A percentile compares a stretch with the other conserved stretches of the same genome.
These are phyloP conservation scores for Colletotrichum camelliae DNA, from an alignment of 2,329 filamentous ascomycete genomes.

Conservation along the genomic window DNA sequence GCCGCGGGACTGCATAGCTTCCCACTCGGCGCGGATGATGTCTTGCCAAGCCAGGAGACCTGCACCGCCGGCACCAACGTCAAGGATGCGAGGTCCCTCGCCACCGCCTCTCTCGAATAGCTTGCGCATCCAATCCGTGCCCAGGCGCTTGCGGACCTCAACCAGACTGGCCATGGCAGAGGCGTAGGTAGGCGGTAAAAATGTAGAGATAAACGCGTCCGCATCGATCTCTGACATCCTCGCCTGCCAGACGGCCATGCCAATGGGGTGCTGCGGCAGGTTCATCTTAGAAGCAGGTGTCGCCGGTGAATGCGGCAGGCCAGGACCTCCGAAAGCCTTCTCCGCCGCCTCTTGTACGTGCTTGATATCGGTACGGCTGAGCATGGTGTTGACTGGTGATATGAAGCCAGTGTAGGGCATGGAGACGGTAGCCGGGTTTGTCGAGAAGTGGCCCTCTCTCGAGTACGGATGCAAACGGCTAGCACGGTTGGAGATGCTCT, in stretches of 20 bases:
- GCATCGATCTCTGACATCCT: conserved; percentile 78
- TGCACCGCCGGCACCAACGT: conserved; percentile 77
- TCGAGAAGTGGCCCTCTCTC: conserved; percentile 73
- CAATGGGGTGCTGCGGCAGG: conserved; percentile 68
- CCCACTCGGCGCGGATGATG: conserved; percentile 82
- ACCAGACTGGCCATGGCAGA: conserved; percentile 71
- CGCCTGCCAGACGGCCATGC: conserved; percentile 66
- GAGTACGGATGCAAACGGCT: conserved; percentile 78
- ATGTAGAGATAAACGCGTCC: conserved; percentile 72
- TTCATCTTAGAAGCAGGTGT: conserved; percentile 66
- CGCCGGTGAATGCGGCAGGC: conserved; percentile 77
- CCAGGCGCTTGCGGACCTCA: conserved; percentile 76
- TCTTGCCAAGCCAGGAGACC: conserved; percentile 79
- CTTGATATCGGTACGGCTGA: conserved; percentile 71
- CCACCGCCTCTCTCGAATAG: conserved; percentile 58
- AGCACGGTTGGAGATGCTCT: conserved; percentile 27
- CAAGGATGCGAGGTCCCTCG: conserved; percentile 68
- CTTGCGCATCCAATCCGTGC: conserved; percentile 71
- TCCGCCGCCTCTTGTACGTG: conserved; percentile 79
- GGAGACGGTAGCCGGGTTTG: conserved; percentile 75
- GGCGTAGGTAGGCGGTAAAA: conserved; percentile 75
- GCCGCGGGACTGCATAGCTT: conserved; percentile 63
- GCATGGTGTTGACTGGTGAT: conserved; percentile 70
- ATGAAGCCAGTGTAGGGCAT: conserved; percentile 75
- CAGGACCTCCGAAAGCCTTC: conserved; percentile 75